A percentile compares a stretch with the other conserved stretches of the same genome.
Conservation (phyloP, 2,329 filamentous ascomycete species). For the Botrytis tulipae region DNA sequence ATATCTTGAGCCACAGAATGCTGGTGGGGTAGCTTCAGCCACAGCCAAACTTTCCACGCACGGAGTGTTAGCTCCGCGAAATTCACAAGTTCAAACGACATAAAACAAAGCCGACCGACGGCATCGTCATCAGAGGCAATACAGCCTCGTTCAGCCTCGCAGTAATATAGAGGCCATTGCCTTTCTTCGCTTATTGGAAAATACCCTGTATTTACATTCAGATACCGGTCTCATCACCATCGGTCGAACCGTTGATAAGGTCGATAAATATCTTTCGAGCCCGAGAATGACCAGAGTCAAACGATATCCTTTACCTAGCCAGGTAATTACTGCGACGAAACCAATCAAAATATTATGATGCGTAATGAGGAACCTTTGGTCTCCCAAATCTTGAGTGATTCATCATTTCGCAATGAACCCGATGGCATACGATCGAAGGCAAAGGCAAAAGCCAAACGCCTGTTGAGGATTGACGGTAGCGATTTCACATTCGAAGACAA, state of each 20-base stretch:
- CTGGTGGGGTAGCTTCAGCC: slow-evolving; percentile 1
- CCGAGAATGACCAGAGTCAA: not conserved
- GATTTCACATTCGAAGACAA: not conserved
- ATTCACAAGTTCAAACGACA: not conserved
- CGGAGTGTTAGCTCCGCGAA: not conserved
- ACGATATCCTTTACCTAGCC: not conserved
- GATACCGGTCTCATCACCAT: too few species aligned
- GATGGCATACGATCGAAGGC: slow-evolving; percentile 1
- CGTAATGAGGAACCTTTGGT: slow-evolving; percentile 11
- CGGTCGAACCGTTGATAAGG: not conserved
- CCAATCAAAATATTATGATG: not conserved
- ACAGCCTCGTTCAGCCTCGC: not conserved
- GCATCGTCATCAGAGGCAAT: not conserved
- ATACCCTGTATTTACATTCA: not conserved
- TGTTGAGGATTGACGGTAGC: not conserved
- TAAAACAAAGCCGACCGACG: not conserved
- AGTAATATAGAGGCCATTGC: not conserved
- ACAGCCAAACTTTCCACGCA: not conserved
- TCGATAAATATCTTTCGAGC: not conserved
- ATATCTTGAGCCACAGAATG: not conserved
- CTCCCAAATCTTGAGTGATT: not conserved
- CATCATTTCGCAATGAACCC: not conserved
- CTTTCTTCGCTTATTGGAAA: not conserved
- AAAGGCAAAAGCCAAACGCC: slow-evolving; percentile 2
- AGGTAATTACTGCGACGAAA: not conserved